A percentile compares a stretch with the other conserved stretches of the same genome.
Evolutionary conservation across 768 basidiomycete species (phyloP).

Genomic region (Lentinula sp.): DNA sequence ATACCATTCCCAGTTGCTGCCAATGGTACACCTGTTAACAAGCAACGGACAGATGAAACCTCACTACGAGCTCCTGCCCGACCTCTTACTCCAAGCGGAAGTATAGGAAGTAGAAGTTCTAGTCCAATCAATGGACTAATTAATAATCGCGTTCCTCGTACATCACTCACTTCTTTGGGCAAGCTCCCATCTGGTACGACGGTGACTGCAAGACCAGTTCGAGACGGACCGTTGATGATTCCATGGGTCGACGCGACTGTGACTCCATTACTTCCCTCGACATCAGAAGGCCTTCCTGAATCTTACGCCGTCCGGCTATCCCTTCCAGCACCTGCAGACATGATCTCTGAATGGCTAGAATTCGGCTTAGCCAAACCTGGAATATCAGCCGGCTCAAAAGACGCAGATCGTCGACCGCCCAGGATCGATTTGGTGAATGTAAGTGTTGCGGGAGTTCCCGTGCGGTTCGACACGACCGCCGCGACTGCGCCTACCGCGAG

Average conservation of each 20-base stretch:
- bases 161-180: conserved; percentile 17
- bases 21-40: conserved; percentile 10
- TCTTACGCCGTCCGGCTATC: conserved; percentile 56
- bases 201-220: conserved; percentile 24
- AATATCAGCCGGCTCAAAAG: conserved; percentile 6
- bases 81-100: conserved; percentile 31
- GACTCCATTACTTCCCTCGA: conserved; percentile 37
- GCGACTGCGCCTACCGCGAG: conserved; percentile 29
- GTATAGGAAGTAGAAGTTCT: conserved; percentile 8
- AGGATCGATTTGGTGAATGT: conserved; percentile 52
- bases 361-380: conserved; percentile 58
- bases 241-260: conserved; percentile 49
- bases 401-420: conserved; percentile 22
- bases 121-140: background rate
- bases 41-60: conserved; percentile 9
- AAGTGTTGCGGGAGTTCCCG: conserved; percentile 60
- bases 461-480: conserved; percentile 49
- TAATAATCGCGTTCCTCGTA: conserved; percentile 19
- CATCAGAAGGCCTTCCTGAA: conserved; percentile 21
- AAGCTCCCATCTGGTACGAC: conserved; percentile 10
- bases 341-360: conserved; percentile 70
- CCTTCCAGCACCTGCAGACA: conserved; percentile 50
- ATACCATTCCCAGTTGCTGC: conserved; percentile 43
- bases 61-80: conserved; percentile 17
- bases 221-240: conserved; percentile 57